A percentile compares a stretch with the other conserved stretches of the same genome.
Conservation (phyloP, 371 early-diverging fungal genomes). For the Thermomucor indicae-seudaticae region DNA sequence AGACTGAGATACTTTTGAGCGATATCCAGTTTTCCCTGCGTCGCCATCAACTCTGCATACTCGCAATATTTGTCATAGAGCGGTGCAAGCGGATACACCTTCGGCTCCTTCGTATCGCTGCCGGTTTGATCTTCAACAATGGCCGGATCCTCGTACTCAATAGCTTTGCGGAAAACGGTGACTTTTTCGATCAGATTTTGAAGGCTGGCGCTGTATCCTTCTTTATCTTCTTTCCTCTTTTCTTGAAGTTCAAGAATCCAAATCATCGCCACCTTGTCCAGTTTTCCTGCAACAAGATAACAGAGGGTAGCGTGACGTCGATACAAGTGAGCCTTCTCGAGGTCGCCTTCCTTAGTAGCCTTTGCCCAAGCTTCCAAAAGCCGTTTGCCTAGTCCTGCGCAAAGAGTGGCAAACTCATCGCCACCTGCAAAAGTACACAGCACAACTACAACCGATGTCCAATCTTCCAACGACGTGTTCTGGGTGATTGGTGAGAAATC, state of each 20-base stretch:
- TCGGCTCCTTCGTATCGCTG: no score
- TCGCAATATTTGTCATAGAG: constrained; percentile 85
- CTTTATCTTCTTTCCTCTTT: constrained; percentile 22
- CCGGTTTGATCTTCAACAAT: constrained; percentile 59
- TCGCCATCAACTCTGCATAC: constrained; percentile 76
- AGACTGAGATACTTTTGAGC: constrained; percentile 76
- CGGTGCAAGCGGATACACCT: constrained; percentile 58
- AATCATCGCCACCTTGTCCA: constrained; percentile 79
- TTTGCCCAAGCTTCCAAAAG: constrained; percentile 56
- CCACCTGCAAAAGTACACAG: constrained; percentile 88
- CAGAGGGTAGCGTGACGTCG: constrained; percentile 78
- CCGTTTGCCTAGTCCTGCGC: constrained; percentile 68
- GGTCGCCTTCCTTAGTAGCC: constrained; percentile 34
- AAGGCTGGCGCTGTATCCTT: constrained; percentile 31
- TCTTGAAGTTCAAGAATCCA: constrained; percentile 69
- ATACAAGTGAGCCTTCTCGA: constrained; percentile 24
- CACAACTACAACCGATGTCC: constrained; percentile 89
- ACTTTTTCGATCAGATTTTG: constrained; percentile 89
- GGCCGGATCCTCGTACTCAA: constrained; percentile 60
- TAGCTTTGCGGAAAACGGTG: constrained; percentile 86
- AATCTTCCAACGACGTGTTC: constrained; percentile 75
- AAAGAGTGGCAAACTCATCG: constrained; percentile 68
- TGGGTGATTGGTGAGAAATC: constrained; percentile 81
- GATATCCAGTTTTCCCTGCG: constrained; percentile 70
- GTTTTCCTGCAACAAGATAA: constrained; percentile 85